Base-by-base conservation (phyloP, 129 eudicot genomes). In the Silybum marianum region DNA sequence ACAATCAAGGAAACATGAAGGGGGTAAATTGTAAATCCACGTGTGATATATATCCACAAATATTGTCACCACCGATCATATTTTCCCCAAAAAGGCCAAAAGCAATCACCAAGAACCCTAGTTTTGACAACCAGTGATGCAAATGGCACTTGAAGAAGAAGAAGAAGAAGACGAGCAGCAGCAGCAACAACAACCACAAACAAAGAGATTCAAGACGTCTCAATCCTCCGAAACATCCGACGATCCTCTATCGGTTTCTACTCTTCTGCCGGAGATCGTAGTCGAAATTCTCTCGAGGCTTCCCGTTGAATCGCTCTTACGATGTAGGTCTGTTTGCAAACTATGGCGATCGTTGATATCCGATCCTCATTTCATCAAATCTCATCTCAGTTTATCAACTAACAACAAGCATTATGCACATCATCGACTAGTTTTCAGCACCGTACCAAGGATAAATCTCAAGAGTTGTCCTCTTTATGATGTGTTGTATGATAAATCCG, bases 251-350 rank as follows among this genome's bases (percentile, higher is more conserved):
- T 73, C 72, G 22, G 23, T 22, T 65, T 81, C 81, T 1, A 30
- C 63, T 3, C 76, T 89, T n/a, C 87, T 91, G 1, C 66, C 51
- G 9, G 96, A 91, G 48, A 82, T 91, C 69, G 73, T 85, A 38
- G 16, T 63, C 23, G 93, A 89, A 69, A 88, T 90, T 25, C 90
- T 92, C 18, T 66, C 70, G 23, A 79, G 92, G 68, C 88, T 92
- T 21, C 94, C 97, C 25, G 88, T 90, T 32, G 82, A 84, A 71
- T 78, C 89, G 12, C 87, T 92, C 23, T 34, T 88, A 68, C 90
- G 84, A 28, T 88, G 80, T 70, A 90, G 80, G 87, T 88, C 88
- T 2, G 91, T 92, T 75, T 92, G 89, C 71, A 91, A 89, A 72
- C 63, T 38, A 62, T 91, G 93, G 97, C 46, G 28, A 6, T 73